Conservation (phyloP, 2,329 filamentous ascomycete genomes). For the Cytospora chrysosperma region DNA sequence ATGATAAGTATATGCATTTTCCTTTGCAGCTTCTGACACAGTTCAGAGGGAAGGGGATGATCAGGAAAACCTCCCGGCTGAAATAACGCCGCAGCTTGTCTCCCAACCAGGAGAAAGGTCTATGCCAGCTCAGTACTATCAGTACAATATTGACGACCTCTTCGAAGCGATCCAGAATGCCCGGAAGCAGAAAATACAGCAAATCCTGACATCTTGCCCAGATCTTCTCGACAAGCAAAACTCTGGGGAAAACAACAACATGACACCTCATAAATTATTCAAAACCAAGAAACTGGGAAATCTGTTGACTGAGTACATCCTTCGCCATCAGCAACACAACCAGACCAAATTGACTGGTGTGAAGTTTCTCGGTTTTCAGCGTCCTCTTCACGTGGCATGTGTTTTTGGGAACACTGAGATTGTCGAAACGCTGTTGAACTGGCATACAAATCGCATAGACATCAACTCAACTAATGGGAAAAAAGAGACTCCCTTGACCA, state of each 20-base stretch:
- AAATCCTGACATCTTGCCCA: not conserved
- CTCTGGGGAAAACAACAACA: not conserved
- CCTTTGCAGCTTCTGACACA: no score
- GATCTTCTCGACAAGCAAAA: not conserved
- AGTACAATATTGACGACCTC: not conserved
- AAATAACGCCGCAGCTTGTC: no score
- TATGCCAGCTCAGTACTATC: no score
- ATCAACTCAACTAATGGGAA: conserved; percentile 3
- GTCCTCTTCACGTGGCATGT: conserved; percentile 2
- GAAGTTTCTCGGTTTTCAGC: not conserved
- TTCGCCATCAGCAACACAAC: not conserved
- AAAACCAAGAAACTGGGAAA: not conserved
- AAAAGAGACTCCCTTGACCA: not conserved
- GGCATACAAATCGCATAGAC: not conserved
- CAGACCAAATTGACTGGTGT: not conserved
- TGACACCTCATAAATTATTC: not conserved
- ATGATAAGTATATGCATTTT: no score
- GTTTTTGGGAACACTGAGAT: not conserved
- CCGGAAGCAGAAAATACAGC: not conserved
- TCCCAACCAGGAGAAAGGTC: no score
- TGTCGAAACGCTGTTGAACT: not conserved
- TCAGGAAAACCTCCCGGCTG: no score
- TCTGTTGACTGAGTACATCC: not conserved
- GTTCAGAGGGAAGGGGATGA: no score
- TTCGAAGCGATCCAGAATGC: not conserved